Evolutionary conservation across 371 early-diverging fungal genomes (phyloP).

Genomic region (Sporodiniella umbellata): DNA sequence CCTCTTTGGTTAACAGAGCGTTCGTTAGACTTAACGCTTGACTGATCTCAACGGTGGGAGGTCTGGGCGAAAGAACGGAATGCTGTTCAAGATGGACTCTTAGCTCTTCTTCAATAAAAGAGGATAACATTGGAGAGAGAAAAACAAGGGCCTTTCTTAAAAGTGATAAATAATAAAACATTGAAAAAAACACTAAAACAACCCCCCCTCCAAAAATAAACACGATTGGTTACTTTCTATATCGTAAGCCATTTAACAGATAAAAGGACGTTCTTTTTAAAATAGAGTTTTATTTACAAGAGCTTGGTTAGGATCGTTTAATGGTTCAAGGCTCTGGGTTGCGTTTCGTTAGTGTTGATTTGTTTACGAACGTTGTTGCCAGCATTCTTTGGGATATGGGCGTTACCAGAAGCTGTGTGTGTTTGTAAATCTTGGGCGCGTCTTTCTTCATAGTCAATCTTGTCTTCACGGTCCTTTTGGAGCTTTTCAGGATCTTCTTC

Average conservation of each 20-base stretch:
- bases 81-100: slow-evolving; percentile 20
- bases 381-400: slow-evolving; percentile 13
- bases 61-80: too few species aligned
- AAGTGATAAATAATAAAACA: not conserved
- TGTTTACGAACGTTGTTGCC: slow-evolving; percentile 13
- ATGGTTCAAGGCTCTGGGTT: slow-evolving; percentile 29
- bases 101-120: slow-evolving; percentile 7
- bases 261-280: slow-evolving; percentile 1
- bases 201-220: too few species aligned
- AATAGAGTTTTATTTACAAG: slow-evolving; percentile 7
- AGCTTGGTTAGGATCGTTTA: not conserved
- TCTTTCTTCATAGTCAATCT: slow-evolving; percentile 14
- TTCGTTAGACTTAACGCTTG: slow-evolving; percentile 8
- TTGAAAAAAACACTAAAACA: too few species aligned
- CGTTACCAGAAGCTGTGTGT: slow-evolving; percentile 15
- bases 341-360: slow-evolving; percentile 5
- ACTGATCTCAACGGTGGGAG: not conserved
- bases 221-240: too few species aligned
- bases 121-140: not conserved
- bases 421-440: slow-evolving; percentile 20
- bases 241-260: not conserved
- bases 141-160: not conserved
- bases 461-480: slow-evolving; percentile 4
- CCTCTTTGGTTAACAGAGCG: slow-evolving; percentile 24
- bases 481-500: slow-evolving; percentile 3